Conservation (phyloP, 345 rosid species). For the Abelmoschus esculentus region DNA sequence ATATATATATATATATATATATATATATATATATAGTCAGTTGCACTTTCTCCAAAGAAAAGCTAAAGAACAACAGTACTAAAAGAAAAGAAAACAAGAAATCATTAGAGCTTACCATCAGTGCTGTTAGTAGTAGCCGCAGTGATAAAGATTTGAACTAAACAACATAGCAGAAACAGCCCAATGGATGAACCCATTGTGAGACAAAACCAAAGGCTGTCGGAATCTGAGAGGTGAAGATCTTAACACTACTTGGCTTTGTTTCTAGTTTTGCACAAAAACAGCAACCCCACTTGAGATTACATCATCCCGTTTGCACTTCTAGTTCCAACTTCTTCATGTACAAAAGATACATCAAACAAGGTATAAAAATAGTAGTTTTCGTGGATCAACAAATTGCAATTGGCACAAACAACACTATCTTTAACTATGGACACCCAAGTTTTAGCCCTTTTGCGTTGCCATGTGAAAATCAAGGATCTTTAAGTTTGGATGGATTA, state of each 20-base stretch:
- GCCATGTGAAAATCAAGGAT: background rate
- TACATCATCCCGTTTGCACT: background rate
- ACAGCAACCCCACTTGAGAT: background rate
- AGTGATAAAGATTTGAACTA: slow-evolving; percentile 13
- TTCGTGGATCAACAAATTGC: background rate
- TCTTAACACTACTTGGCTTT: background rate
- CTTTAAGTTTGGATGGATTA: background rate
- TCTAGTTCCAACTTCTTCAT: background rate
- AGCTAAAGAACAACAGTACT: no score
- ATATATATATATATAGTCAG: no score
- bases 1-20: no score
- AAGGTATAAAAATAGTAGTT: background rate
- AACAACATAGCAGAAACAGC: slow-evolving; percentile 24
- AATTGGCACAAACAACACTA: background rate
- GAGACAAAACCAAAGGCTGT: background rate
- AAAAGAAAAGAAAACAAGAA: background rate
- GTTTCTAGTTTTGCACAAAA: slow-evolving; percentile 6
- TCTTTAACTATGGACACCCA: background rate
- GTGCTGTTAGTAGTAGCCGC: slow-evolving; percentile 17
- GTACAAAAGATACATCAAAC: background rate
- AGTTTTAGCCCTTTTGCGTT: background rate
- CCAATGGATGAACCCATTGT: slow-evolving; percentile 31
- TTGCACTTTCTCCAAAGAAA: no score
- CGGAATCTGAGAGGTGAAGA: background rate
- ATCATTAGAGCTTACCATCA: slow-evolving; percentile 27